A percentile compares a stretch with the other conserved stretches of the same genome.
Conservation (phyloP, 1,139 yeast species). For the Debaryomyces coudertii region DNA sequence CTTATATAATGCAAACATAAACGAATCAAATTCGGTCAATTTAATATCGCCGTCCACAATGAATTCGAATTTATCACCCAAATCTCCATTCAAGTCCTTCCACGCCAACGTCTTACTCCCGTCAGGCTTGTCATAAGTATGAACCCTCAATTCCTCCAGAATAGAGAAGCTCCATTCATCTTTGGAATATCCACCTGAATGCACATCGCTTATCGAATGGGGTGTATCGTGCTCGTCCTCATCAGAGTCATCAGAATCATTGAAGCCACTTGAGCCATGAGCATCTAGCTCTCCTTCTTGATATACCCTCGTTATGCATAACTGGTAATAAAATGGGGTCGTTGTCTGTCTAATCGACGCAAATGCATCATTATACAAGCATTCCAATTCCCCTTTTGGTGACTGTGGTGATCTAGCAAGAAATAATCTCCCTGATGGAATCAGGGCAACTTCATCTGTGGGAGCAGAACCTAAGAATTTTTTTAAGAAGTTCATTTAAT, state of each 20-base stretch:
- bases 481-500: slow-evolving; percentile 73
- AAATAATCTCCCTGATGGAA: slow-evolving; percentile 81
- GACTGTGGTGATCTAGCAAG: slow-evolving; percentile 74
- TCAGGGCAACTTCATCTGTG: slow-evolving; percentile 67
- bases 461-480: slow-evolving; percentile 65
- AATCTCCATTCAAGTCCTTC: slow-evolving; percentile 82
- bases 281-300: slow-evolving; percentile 64
- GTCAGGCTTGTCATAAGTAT: slow-evolving; percentile 36
- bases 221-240: slow-evolving; percentile 45
- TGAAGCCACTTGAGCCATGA: slow-evolving; percentile 37
- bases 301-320: slow-evolving; percentile 69
- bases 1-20: slow-evolving; percentile 62
- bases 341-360: slow-evolving; percentile 72
- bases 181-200: slow-evolving; percentile 38
- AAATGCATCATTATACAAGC: slow-evolving; percentile 79
- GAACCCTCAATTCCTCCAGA: slow-evolving; percentile 59
- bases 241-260: slow-evolving; percentile 60
- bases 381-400: slow-evolving; percentile 86
- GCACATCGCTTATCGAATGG: slow-evolving; percentile 33
- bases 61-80: slow-evolving; percentile 86
- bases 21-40: slow-evolving; percentile 59
- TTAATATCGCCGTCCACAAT: slow-evolving; percentile 68
- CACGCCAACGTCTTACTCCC: slow-evolving; percentile 63
- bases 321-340: slow-evolving; percentile 66
- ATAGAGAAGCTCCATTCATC: slow-evolving; percentile 75